Evolutionary conservation across 2,329 filamentous ascomycete genomes (phyloP), one percentile per base, ranked within the genome.

Genomic region (Nigrograna mackinnonii): DNA sequence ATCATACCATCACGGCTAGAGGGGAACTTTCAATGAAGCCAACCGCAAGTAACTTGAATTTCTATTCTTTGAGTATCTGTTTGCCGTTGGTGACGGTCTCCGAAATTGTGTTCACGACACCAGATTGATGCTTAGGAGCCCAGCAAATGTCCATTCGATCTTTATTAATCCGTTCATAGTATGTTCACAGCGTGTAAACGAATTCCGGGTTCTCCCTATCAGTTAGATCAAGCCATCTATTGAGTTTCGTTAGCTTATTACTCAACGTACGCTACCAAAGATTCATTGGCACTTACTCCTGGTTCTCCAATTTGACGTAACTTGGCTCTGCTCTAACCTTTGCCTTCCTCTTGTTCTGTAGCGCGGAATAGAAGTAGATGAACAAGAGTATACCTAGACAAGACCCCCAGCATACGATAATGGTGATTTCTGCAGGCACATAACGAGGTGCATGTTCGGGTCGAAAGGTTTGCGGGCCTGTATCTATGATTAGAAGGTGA

Each of bases 201-300:
- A 87, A 86, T 58, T 86, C 72, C 0, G 68, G 69, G 46, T 85
- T 87, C 70, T 87, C 84, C 41, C 73, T 68, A 57, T 87, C 84
- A 4, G 83, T 87, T 49, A 87, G 63, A 58, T 87, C 83, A 43
- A 82, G 70, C 67, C 80, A 76, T 42, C 69, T 73, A 22, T 14
- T 13, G 9, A 33, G 11, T 13, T n/a, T 17, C 12, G 30, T 41
- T 19, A 41, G 38, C 38, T 19, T 22, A 11, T 34, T 34, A 11
- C 18, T 32, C 13, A 22, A 38, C n/a, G 22, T 14, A 14, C 21
- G 32, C 14, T 21, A 26, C 4, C 22, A 28, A 6, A 34, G 13
- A 9, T n/a, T 22, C 16, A 28, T 16, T 9, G 30, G 4, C 9
- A 31, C 52, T 49, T 61, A 86, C 72, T 86, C 84, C 63, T 86